These are phyloP conservation scores for Graphilbum sp. DNA, from an alignment of 2,329 filamentous ascomycete species.

Conservation along the genomic window DNA sequence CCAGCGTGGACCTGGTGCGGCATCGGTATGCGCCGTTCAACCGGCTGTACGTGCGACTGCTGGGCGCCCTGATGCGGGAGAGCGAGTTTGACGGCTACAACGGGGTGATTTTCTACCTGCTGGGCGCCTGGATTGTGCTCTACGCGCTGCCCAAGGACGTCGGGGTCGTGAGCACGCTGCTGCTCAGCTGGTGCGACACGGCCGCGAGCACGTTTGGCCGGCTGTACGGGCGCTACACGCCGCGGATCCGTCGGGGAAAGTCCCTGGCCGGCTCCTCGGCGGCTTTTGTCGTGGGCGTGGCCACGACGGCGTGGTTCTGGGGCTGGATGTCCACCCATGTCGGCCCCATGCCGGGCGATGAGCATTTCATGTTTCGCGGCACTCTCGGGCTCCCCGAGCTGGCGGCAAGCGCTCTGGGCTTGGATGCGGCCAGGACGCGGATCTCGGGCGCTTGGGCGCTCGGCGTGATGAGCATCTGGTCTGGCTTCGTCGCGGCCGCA, in stretches of 20 bases:
- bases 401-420: conserved; percentile 42
- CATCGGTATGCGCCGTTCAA: conserved; percentile 74
- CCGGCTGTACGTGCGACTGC: conserved; percentile 62
- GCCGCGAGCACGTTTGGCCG: conserved; percentile 90
- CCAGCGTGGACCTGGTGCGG: conserved; percentile 63
- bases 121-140: conserved; percentile 77
- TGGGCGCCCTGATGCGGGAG: conserved; percentile 93
- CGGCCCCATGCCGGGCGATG: conserved; percentile 52
- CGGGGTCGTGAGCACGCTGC: conserved; percentile 70
- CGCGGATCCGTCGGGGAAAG: conserved; percentile 71
- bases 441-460: conserved; percentile 59
- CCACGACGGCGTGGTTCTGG: conserved; percentile 76
- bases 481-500: conserved; percentile 72
- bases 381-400: conserved; percentile 50
- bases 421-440: conserved; percentile 39
- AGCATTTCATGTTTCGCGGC: conserved; percentile 68
- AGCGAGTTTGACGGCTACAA: conserved; percentile 91
- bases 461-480: conserved; percentile 66
- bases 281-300: conserved; percentile 67
- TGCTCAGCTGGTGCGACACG: conserved; percentile 96
- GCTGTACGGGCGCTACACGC: conserved; percentile 77
- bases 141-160: conserved; percentile 87
- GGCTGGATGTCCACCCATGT: conserved; percentile 61
- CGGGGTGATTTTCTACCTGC: conserved; percentile 89
- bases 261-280: conserved; percentile 79